Base-by-base conservation (phyloP, 257 asterid species). In the Ligustrum vulgare region DNA sequence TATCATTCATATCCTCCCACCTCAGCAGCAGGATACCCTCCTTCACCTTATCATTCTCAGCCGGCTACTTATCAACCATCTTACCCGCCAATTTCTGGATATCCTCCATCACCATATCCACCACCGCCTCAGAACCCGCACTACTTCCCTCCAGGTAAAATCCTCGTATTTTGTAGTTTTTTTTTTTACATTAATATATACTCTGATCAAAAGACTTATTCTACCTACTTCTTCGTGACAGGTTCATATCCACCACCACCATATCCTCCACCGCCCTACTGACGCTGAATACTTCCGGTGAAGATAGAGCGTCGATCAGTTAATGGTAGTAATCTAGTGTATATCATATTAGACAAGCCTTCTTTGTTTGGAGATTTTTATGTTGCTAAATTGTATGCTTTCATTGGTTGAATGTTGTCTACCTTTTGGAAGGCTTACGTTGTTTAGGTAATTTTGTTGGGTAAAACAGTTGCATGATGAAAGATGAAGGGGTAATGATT, bases 241-340 rank as follows among this genome's bases (percentile, higher is more conserved):
- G 93, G 91, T 77, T 60, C 87, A 11, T 80, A 78, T 72, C 87
- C 87, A 13, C 84, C 81, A 16, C 49, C 82, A 16, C 75, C 82
- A 8, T 88, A 88, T 43, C 93, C 90, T 37, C 88, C 83, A 16
- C 87, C 86, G 11, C 80, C 85, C 5, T 87, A 72, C 73, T 85
- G 71, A 72, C n/a, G 16, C 22, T 37, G 34, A 68, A 67, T 73
- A 41, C 47, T 68, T 71, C 13, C 15, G 31, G 67, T n/a, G 39
- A 28, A 62, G 74, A 36, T 72, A 47, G 64, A 25, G 45, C 39
- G 41, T 74, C 45, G 16, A 45, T 69, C 35, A 43, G 73, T 36
- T 35, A 62, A 33, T 69, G 35, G 13, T 64, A 16, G 47, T 33
- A 35, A 18, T 18, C 62, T 22, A 54, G 15, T 51, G 63, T 72